These are phyloP conservation scores for Gastrolobium villosum DNA, from an alignment of 306 rosid species.

Conservation along the genomic window DNA sequence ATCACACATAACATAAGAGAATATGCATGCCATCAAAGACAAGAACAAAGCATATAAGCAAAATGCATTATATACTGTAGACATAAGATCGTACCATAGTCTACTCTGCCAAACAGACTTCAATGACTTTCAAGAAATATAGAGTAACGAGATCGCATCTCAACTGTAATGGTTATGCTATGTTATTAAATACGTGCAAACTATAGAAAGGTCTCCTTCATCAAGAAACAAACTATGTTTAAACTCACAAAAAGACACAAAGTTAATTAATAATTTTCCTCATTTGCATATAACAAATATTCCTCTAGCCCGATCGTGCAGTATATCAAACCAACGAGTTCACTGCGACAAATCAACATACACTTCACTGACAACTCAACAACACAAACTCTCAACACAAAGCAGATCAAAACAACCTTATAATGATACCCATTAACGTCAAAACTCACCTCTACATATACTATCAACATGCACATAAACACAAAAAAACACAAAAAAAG, in stretches of 20 bases:
- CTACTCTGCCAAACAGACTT: constrained; percentile 67
- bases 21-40: constrained; percentile 21
- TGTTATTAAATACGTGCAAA: constrained; percentile 40
- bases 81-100: constrained; percentile 32
- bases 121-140: constrained; percentile 48
- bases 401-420: constrained; percentile 54
- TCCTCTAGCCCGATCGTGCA: constrained; percentile 31
- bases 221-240: constrained; percentile 38
- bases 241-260: constrained; percentile 47
- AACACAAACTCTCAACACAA: constrained; percentile 45
- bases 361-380: constrained; percentile 57
- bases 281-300: constrained; percentile 37
- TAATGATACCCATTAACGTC: constrained; percentile 69
- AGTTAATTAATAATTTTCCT: constrained; percentile 36
- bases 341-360: constrained; percentile 80
- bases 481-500: constrained; percentile 19
- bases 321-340: constrained; percentile 40
- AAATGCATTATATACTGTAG: constrained; percentile 30
- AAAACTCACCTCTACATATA: constrained; percentile 46
- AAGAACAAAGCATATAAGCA: constrained; percentile 7
- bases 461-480: constrained; percentile 50
- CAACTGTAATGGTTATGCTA: constrained; percentile 31
- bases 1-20: constrained; percentile 7
- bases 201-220: constrained; percentile 30
- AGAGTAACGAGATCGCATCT: constrained; percentile 26